Conservation (phyloP, 2,329 filamentous ascomycete genomes). For the Penicillium sp. region DNA sequence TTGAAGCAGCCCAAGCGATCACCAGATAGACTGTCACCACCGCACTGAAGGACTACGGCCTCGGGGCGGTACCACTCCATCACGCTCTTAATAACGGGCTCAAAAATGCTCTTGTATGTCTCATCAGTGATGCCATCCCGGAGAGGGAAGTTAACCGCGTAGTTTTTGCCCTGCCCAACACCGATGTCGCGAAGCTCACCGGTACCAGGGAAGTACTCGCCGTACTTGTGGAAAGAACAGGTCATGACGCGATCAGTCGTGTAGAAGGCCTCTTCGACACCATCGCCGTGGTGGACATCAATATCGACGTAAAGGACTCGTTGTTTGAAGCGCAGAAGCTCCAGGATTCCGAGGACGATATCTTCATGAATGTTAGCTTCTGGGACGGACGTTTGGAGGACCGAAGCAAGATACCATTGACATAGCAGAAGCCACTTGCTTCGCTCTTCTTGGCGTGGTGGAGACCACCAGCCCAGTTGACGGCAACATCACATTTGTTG, state of each 20-base stretch:
- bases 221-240: constrained; percentile 69
- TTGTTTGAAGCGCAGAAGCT: constrained; percentile 62
- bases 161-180: constrained; percentile 64
- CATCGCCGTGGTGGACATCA: constrained; percentile 66
- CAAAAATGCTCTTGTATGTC: constrained; percentile 66
- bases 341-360: constrained; percentile 64
- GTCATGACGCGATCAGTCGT: constrained; percentile 71
- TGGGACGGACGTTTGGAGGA: not conserved
- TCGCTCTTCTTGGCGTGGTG: constrained; percentile 96
- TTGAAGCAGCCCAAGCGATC: constrained; percentile 69
- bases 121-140: constrained; percentile 67
- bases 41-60: constrained; percentile 67
- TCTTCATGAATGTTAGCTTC: constrained; percentile 41
- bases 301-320: constrained; percentile 66
- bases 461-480: constrained; percentile 91
- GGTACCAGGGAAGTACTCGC: constrained; percentile 69
- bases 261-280: constrained; percentile 70
- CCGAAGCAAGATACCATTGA: constrained; percentile 61
- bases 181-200: constrained; percentile 67
- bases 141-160: constrained; percentile 67
- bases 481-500: constrained; percentile 65
- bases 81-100: constrained; percentile 64
- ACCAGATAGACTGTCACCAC: constrained; percentile 65
- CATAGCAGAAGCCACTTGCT: constrained; percentile 96
- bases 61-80: constrained; percentile 68